Percentiles rank a stretch among this genome's conserved stretches.
Conservation (phyloP, 768 basidiomycete genomes). For the Cyclocybe cylindracea region DNA sequence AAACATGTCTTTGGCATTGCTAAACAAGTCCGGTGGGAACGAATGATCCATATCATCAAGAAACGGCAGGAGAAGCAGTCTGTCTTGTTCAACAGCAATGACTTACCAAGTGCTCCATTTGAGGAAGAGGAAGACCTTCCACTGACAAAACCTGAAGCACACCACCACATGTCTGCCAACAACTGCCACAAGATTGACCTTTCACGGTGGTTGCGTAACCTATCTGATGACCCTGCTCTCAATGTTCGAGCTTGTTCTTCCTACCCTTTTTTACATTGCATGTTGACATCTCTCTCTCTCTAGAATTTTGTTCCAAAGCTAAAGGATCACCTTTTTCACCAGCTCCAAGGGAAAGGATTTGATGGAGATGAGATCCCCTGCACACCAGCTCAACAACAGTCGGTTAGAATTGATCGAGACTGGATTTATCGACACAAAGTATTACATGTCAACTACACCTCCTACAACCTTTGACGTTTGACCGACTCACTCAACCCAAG, state of each 20-base stretch:
- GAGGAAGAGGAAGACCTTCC: constrained; percentile 2
- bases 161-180: constrained; percentile 15
- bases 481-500: constrained; percentile 43
- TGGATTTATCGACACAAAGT: constrained; percentile 29
- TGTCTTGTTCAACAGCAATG: constrained; percentile 11
- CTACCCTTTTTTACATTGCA: neutral
- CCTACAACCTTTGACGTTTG: constrained; percentile 40
- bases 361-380: constrained; percentile 22
- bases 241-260: constrained; percentile 16
- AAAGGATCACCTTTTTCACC: constrained; percentile 27
- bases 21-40: constrained; percentile 12
- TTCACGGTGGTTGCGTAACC: constrained; percentile 10
- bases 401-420: constrained; percentile 22
- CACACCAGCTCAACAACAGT: constrained; percentile 17
- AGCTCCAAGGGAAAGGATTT: constrained; percentile 16
- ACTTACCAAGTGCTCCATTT: constrained; percentile 9
- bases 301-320: constrained; percentile 29
- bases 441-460: constrained; percentile 40
- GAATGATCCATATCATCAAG: constrained; percentile 6
- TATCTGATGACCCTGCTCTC: constrained; percentile 26
- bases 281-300: neutral
- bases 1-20: constrained; percentile 13
- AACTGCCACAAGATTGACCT: constrained; percentile 9
- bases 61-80: neutral
- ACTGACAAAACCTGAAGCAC: constrained; percentile 10